Base-by-base conservation (phyloP, 148 eudicot genomes). In the Camellia granthamiana region DNA sequence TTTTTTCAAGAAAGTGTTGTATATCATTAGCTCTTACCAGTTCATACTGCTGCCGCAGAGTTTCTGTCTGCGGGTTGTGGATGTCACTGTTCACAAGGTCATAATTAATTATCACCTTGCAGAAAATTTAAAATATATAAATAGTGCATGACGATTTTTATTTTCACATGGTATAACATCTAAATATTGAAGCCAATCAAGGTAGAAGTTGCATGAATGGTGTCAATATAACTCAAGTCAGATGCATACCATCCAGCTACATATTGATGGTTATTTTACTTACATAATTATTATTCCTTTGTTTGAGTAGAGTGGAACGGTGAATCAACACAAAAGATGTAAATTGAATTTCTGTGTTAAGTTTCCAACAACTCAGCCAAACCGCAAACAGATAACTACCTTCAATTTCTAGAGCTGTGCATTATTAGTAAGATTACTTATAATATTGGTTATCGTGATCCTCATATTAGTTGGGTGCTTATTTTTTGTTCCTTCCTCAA, bases 31-130 rank as follows among this genome's bases (percentile, higher is more conserved):
- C 49, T 67, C 89, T 90, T 82, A 95, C 99, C 91, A 85, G 79
- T 83, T 92, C 74, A 79, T 87, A 87, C 75, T 96, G 99, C 85
- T 93, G 90, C 43, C 77, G 65, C 59, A 96, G 70, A 49, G 99
- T 91, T 83, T 96, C 99, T 82, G 84, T 89, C 85, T 88, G 90
- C 87, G 92, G 83, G 85, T 96, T 93, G 84, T 93, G 97, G 10
- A 88, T 78, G 80, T 96, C 99, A 76, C 99, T 96, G 90, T 69
- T 80, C 46, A 78, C 51, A 78, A 81, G 15, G 30, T 44, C 73
- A 84, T 19, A 78, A 60, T 58, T 5, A 65, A 77, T 52, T 65
- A 70, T 44, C 8, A 18, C 30, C 38, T 74, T 16, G 74, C 21
- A 30, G 6, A 60, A 56, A 56, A n/a, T 7, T 72, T 6, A n/a